Evolutionary conservation across 179 eudicot genomes (phyloP).

Genomic region (Amaranthus tricolor): DNA sequence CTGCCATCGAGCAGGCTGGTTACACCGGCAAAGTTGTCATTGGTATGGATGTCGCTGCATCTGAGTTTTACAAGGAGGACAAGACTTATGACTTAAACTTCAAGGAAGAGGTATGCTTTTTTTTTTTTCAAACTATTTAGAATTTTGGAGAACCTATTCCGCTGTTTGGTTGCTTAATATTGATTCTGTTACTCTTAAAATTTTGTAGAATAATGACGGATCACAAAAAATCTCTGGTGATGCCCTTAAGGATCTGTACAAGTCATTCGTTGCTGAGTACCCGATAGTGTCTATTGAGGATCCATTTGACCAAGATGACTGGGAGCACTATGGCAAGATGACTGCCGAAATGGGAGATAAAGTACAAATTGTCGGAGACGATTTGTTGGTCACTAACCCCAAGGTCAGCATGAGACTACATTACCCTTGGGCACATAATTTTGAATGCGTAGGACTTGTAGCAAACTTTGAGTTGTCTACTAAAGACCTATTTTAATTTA

Average conservation of each 20-base stretch:
- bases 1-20: conserved; percentile 92
- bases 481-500: background rate
- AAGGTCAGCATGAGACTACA: conserved; percentile 44
- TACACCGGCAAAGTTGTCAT: conserved; percentile 93
- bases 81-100: conserved; percentile 89
- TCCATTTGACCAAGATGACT: conserved; percentile 97
- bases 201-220: conserved; percentile 76
- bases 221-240: conserved; percentile 80
- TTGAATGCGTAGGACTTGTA: background rate
- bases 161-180: too few relatives aligned
- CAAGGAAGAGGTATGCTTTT: conserved; percentile 75
- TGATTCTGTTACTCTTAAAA: background rate
- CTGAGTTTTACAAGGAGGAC: conserved; percentile 85
- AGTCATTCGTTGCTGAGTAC: conserved; percentile 66
- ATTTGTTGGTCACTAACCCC: conserved; percentile 92
- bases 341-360: conserved; percentile 59
- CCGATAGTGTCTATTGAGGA: conserved; percentile 87
- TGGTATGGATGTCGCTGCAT: conserved; percentile 99
- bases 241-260: conserved; percentile 82
- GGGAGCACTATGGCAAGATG: conserved; percentile 80
- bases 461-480: background rate
- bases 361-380: conserved; percentile 96
- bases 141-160: background rate
- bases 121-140: background rate
- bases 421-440: background rate